A percentile compares a stretch with the other conserved stretches of the same genome.
Evolutionary conservation across 106 monocot genomes (phyloP).

Genomic region (Allium sativum): DNA sequence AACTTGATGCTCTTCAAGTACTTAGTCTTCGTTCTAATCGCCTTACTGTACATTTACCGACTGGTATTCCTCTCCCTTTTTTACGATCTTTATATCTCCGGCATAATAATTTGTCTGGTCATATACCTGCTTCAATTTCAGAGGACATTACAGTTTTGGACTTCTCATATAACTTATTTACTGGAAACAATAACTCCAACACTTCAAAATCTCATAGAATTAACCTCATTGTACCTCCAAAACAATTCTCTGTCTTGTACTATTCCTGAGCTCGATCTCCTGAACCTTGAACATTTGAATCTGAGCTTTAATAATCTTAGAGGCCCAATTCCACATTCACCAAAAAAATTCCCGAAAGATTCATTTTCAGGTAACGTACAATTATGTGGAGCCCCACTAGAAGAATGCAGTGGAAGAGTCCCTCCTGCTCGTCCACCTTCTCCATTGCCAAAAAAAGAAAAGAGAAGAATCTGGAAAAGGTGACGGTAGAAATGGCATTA

Average conservation of each 20-base stretch:
- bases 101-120: conserved; percentile 42
- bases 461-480: conserved; percentile 16
- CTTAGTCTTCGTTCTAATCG: conserved; percentile 49
- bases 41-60: conserved; percentile 23
- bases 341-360: conserved; percentile 25
- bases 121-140: conserved; percentile 20
- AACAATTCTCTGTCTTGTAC: conserved; percentile 44
- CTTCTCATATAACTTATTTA: conserved; percentile 48
- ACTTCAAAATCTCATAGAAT: conserved; percentile 30
- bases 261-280: conserved; percentile 31
- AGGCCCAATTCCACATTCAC: conserved; percentile 39
- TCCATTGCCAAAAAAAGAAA: background rate
- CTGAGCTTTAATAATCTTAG: conserved; percentile 53
- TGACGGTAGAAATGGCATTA: conserved; percentile 17
- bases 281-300: conserved; percentile 31
- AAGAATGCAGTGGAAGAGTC: conserved; percentile 13
- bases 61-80: conserved; percentile 33
- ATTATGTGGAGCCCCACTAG: conserved; percentile 46
- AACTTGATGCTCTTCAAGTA: conserved; percentile 38
- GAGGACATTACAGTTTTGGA: conserved; percentile 25
- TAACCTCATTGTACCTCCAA: conserved; percentile 34
- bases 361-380: conserved; percentile 46
- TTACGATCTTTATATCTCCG: conserved; percentile 44
- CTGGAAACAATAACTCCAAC: conserved; percentile 28
- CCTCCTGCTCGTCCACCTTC: conserved; percentile 24